Evolutionary conservation across 768 basidiomycete species (phyloP).

Genomic region (Tubosaeta sp.): DNA sequence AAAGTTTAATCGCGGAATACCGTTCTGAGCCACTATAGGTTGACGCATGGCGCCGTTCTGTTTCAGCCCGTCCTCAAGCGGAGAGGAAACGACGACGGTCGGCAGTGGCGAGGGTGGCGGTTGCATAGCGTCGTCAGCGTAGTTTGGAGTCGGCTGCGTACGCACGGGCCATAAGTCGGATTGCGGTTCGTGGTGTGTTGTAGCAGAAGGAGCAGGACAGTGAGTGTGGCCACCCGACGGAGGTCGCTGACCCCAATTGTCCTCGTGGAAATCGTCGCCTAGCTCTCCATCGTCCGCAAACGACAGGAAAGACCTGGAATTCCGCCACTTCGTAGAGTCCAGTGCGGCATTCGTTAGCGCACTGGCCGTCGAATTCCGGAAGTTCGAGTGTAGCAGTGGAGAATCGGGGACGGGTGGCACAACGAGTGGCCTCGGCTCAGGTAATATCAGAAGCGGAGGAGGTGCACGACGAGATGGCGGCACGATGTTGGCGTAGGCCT

Average conservation of each 20-base stretch:
- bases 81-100: constrained; percentile 52
- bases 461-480: constrained; percentile 7
- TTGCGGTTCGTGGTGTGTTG: neutral
- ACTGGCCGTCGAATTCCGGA: constrained; percentile 40
- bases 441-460: constrained; percentile 1
- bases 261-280: constrained; percentile 35
- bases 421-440: constrained; percentile 7
- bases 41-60: constrained; percentile 31
- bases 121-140: constrained; percentile 13
- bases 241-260: constrained; percentile 30
- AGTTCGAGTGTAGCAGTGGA: constrained; percentile 47
- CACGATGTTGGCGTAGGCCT: neutral
- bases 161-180: constrained; percentile 17
- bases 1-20: constrained; percentile 47
- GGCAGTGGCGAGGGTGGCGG: constrained; percentile 35
- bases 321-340: constrained; percentile 5
- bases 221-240: neutral
- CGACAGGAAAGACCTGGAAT: constrained; percentile 26
- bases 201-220: neutral
- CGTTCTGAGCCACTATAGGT: constrained; percentile 35
- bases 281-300: constrained; percentile 31
- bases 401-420: constrained; percentile 32
- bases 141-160: constrained; percentile 6
- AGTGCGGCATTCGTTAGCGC: constrained; percentile 22
- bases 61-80: constrained; percentile 25